A percentile compares a stretch with the other conserved stretches of the same genome.
phyloP scores from a whole-genome alignment of 1,284 basidiomycete genomes.

The Microbotryum silenes-acaulis region DNA sequence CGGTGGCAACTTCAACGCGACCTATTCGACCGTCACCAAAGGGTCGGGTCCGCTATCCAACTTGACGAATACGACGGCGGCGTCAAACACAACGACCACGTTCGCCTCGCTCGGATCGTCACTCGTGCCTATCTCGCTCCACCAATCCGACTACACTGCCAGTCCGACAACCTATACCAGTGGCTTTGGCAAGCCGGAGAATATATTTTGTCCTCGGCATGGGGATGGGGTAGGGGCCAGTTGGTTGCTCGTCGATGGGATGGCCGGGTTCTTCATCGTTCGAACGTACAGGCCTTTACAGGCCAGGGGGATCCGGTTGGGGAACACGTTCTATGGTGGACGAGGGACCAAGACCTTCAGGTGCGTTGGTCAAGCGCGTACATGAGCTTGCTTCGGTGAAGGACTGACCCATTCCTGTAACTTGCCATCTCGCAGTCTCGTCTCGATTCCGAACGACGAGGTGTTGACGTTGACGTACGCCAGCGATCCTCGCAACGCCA shows the following conservation, averaged over 20 bases:
- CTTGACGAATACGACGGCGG: conserved; percentile 49
- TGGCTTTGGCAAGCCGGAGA: conserved; percentile 61
- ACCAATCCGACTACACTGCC: conserved; percentile 53
- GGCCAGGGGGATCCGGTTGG: conserved; percentile 72
- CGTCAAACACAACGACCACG: conserved; percentile 57
- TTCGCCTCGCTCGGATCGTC: conserved; percentile 75
- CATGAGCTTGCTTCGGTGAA: not conserved
- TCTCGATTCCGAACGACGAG: conserved; percentile 36
- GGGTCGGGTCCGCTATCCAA: conserved; percentile 39
- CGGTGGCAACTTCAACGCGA: conserved; percentile 63
- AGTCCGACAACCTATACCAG: conserved; percentile 59
- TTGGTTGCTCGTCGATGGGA: conserved; percentile 74
- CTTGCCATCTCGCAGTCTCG: conserved; percentile 23
- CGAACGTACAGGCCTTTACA: conserved; percentile 63
- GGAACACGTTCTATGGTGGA: conserved; percentile 75
- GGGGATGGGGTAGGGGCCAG: conserved; percentile 65
- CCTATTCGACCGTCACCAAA: conserved; percentile 18
- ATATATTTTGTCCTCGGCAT: conserved; percentile 74
- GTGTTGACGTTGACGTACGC: conserved; percentile 34
- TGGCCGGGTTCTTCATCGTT: conserved; percentile 61
- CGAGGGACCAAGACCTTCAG: conserved; percentile 78
- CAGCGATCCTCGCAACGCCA: conserved; percentile 30
- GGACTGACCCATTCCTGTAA: not conserved
- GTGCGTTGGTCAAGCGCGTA: conserved; percentile 47
- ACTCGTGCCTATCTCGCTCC: conserved; percentile 74